Conservation (phyloP, 257 asterid species). For the Petrea volubilis region DNA sequence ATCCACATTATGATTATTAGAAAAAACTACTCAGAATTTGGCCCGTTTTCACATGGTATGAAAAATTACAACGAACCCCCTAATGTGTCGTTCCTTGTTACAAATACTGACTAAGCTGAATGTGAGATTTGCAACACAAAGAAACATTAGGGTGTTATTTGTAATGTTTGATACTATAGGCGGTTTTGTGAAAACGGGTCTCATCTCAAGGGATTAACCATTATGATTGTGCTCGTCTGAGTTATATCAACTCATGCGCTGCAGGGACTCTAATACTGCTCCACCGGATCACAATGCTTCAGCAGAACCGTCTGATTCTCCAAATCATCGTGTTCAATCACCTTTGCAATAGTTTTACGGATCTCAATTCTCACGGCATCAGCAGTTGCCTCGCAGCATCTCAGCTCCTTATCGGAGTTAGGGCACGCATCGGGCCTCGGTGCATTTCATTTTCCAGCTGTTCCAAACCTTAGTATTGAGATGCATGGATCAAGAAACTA, state of each 20-base stretch:
- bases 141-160: too few species aligned
- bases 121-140: too few species aligned
- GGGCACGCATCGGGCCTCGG: neutral
- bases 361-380: constrained; percentile 1
- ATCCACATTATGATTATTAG: too few species aligned
- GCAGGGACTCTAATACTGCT: constrained; percentile 42
- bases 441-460: neutral
- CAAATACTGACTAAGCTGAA: too few species aligned
- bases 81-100: too few species aligned
- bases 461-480: neutral
- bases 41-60: too few species aligned
- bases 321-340: constrained; percentile 22
- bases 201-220: too few species aligned
- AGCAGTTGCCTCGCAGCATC: neutral
- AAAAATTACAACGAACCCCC: too few species aligned
- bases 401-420: constrained; percentile 3
- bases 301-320: constrained; percentile 35
- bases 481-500: neutral
- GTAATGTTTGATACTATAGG: too few species aligned
- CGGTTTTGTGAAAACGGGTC: too few species aligned
- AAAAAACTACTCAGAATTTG: too few species aligned
- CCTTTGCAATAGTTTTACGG: constrained; percentile 31
- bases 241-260: neutral
- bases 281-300: constrained; percentile 32
- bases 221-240: constrained; percentile 4